Base-by-base conservation (phyloP, 2,329 filamentous ascomycete genomes). In the Xylariales sp. region DNA sequence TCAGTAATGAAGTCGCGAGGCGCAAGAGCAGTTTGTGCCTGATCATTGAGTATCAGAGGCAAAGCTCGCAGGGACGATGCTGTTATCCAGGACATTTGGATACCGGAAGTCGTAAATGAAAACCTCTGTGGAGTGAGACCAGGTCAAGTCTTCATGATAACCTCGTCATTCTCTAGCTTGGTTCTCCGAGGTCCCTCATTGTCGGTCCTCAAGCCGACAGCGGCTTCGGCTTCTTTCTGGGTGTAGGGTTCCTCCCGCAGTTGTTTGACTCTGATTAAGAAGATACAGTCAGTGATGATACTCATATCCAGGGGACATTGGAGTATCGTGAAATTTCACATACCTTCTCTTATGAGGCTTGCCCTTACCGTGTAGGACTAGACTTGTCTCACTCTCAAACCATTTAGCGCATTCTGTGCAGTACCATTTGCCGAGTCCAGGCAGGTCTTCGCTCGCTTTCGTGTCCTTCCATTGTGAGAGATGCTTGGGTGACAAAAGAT, bases 351-450 rank as follows among this genome's bases (percentile, higher is more conserved):
- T 96, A 68, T 98, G 93, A 50, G 87, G 88, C 69, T 96, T 98
- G 54, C 88, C 88, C 63, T 85, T 88, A 43, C 74, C 73, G 66
- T 98, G 93, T 20, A 78, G 73, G 25, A 75, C 71, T 44, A 95
- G 70, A 53, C 87, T 94, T 54, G 76, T 64, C 51, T 93, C 86
- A 37, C 82, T 85, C 63, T 97, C 91, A 62, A 94, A 97, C 84
- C 88, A 97, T 69, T 95, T 97, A 48, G 93, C 85, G 64, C 93
- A 98, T 65, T 95, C 86, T 12, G 85, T 73, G 64, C 93, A 98
- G 65, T 96, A 97, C 61, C 83, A 83, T 53, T 80, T 75, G 19
- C 93, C 93, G 36, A 96, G 73, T 0, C 82, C 91, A 3, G 93
- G 93, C 25, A 96, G 74, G 56, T 97, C 93, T 60, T 97, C 91